Evolutionary conservation across 2,329 filamentous ascomycete genomes (phyloP), one percentile per base, ranked within the genome.

Genomic region (Colletotrichum cuscutae): DNA sequence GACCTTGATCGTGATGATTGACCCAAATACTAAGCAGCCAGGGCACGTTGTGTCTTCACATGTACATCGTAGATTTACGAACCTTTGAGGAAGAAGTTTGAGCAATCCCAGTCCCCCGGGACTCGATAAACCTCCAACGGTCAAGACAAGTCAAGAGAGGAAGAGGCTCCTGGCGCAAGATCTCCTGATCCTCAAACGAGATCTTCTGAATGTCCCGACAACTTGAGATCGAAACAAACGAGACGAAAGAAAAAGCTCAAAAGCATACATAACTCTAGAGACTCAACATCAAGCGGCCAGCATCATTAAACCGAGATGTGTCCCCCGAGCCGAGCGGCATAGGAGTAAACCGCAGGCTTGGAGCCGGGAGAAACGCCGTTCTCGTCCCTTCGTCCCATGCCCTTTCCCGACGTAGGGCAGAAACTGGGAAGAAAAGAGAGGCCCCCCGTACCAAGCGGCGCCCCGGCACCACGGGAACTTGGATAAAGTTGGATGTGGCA

Each of bases 401-500:
- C 42, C 19, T 61, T 24, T 22, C 32, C 49, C 7, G 30, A 9
- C 46, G 30, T 46, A 60, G 11, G 53, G 54, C 70, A 54, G 64
- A 35, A 35, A 35, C 32, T 35, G 8, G 12, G 42, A n/a, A 65
- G 9, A 13, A 32, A 49, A 22, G 19, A 49, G 19, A 49, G 19
- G 19, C 19, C 42, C 42, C 8, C 15, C 42, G 19, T 49, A 49
- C 42, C 42, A 49, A 49, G 60, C 30, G 32, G 32, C 49, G 60
- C 67, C 13, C 60, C 60, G 61, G 37, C 60, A 57, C 66, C 22
- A 37, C 32, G 60, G 71, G 49, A 73, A 35, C 53, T 13, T 70
- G 71, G 71, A 70, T 71, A 57, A 30, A 65, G 71, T 73, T 73
- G 60, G 56, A 73, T 73, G 66, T 73, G 49, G 66, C 71, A 73